Evolutionary conservation across 2,329 filamentous ascomycete genomes (phyloP), one percentile per base, ranked within the genome.

Genomic region (Arthrobotrys conoides): DNA sequence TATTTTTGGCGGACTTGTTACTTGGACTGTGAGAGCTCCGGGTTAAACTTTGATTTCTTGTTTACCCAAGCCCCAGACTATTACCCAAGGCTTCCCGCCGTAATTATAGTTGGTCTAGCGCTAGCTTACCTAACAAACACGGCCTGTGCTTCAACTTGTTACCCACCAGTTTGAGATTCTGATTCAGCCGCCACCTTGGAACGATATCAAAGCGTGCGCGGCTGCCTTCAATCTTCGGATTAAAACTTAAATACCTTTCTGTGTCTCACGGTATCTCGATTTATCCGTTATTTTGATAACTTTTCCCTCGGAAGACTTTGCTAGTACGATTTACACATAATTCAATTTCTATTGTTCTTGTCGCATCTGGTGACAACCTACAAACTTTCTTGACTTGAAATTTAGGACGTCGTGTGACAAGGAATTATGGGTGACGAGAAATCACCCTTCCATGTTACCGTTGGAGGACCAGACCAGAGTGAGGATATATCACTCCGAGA

Each of bases 391-490:
- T 12, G 12, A 44, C 14, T 44, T 44, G 5, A n/a, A 44, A n/a
- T 44, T 16, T 16, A 16, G 38, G 38, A 44, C 38, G 51, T 30
- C 12, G 4, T 33, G 27, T 55, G 27, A 18, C 24, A n/a, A 14
- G 16, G n/a, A 55, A 18, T 18, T 14, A 59, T 59, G 53, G 18
- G 18, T 51, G 61, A 64, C 10, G 27, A 57, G 2, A 77, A 77
- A 59, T 44, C 67, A 0, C 67, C 67, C 3, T 71, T 68, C 27
- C 27, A 57, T 49, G 46, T 70, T 16, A 36, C 33, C 33, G 36
- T 64, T 20, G 14, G 27, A 8, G 51, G 44, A 8, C 30, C 14
- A 3, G 36, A 44, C 16, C 44, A 68, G 12, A 27, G 36, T 41
- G 53, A 41, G 12, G 61, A 51, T 20, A 46, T 20, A 9, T 22